Conservation (phyloP, 192 early-diverging fungal genomes). For the Dissophora globulifera region DNA sequence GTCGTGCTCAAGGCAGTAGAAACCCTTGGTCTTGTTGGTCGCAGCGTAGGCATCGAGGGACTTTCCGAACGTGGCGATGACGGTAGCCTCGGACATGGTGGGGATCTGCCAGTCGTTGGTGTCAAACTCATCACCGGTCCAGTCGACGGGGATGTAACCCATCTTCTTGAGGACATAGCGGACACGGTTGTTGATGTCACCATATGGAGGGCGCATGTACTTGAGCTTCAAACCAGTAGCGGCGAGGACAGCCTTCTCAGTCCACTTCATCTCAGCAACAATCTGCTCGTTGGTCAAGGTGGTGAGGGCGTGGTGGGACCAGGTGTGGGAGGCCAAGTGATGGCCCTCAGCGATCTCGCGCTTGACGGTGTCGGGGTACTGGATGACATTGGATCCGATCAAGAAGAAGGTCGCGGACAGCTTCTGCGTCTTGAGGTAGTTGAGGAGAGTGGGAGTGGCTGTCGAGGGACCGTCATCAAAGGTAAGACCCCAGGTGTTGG, state of each 20-base stretch:
- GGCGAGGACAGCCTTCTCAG: constrained; percentile 55
- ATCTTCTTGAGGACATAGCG: constrained; percentile 48
- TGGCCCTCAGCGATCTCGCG: constrained; percentile 65
- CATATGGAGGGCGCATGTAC: constrained; percentile 64
- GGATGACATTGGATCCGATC: constrained; percentile 67
- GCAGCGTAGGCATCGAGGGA: constrained; percentile 23
- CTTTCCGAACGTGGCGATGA: constrained; percentile 12
- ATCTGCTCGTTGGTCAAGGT: constrained; percentile 60
- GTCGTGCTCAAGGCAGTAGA: constrained; percentile 47
- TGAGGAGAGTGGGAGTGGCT: constrained; percentile 60
- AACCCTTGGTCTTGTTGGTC: constrained; percentile 40
- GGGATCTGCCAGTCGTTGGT: constrained; percentile 61
- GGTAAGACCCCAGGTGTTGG: constrained; percentile 64
- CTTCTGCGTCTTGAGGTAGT: constrained; percentile 57
- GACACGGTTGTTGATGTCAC: constrained; percentile 64
- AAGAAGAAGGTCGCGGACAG: constrained; percentile 70
- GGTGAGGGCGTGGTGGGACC: constrained; percentile 67
- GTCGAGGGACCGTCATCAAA: constrained; percentile 73
- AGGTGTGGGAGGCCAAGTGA: constrained; percentile 70
- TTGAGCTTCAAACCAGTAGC: constrained; percentile 58
- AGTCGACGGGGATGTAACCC: constrained; percentile 27
- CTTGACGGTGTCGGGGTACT: constrained; percentile 57
- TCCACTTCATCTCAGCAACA: constrained; percentile 66
- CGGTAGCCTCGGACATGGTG: constrained; percentile 6
- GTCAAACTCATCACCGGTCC: constrained; percentile 48